A percentile compares a stretch with the other conserved stretches of the same genome.
Evolutionary conservation across 108 stramenopile species (phyloP).

Genomic region (Parietichytrium sp.): DNA sequence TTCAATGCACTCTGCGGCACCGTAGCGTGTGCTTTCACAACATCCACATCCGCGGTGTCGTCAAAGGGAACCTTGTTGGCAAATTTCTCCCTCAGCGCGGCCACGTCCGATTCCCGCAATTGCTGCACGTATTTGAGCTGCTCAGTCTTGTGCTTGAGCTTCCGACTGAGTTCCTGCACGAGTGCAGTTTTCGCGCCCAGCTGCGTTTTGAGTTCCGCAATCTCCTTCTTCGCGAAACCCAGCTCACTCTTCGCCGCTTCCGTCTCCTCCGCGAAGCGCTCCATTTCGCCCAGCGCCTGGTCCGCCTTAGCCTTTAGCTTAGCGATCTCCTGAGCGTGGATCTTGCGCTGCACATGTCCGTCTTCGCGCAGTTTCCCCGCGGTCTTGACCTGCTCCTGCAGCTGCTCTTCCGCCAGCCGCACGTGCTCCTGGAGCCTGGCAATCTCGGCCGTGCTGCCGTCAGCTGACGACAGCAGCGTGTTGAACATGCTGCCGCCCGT

Average conservation of each 20-base stretch:
- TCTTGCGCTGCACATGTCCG: background rate
- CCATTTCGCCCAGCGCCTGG: background rate
- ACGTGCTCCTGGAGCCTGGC: background rate
- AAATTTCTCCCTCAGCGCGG: background rate
- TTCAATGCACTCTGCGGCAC: too few species aligned
- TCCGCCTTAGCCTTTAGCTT: background rate
- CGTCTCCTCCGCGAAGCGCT: background rate
- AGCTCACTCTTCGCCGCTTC: background rate
- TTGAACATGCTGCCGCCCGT: slow-evolving; percentile 36
- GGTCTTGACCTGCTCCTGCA: background rate
- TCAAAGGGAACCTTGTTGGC: slow-evolving; percentile 18
- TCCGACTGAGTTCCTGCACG: background rate
- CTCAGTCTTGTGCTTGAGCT: slow-evolving; percentile 5
- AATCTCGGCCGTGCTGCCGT: background rate
- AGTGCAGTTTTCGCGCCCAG: background rate
- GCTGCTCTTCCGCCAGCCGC: background rate
- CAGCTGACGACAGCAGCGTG: slow-evolving; percentile 11
- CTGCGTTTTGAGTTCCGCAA: background rate
- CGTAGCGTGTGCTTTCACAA: too few species aligned
- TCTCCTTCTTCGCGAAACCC: background rate
- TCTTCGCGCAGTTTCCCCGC: slow-evolving; percentile 12
- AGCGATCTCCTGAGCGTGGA: background rate
- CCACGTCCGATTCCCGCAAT: background rate
- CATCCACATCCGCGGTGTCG: background rate
- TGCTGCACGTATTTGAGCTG: background rate